phyloP scores from a whole-genome alignment of 2,329 filamentous ascomycete species.

The Paecilomyces sp. region DNA sequence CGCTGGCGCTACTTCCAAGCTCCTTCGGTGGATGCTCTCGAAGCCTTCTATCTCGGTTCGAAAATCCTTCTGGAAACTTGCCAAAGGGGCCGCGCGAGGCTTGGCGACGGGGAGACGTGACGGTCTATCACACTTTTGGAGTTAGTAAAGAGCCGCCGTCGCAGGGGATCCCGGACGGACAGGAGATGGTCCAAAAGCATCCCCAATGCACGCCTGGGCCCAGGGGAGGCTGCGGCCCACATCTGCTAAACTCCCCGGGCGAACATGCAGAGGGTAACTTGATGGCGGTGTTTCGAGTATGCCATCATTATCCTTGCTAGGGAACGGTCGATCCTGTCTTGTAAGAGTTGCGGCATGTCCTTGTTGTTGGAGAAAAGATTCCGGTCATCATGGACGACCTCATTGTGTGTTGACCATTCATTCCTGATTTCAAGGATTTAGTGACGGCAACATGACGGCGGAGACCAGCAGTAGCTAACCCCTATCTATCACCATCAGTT shows the following conservation, averaged over 20 bases:
- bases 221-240: neutral
- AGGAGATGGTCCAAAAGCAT: neutral
- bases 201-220: neutral
- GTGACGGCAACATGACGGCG: neutral
- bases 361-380: neutral
- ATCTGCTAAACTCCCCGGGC: neutral
- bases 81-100: neutral
- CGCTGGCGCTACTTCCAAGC: neutral
- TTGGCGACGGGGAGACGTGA: neutral
- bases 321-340: neutral
- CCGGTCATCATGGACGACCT: neutral
- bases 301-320: neutral
- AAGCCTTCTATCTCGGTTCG: neutral
- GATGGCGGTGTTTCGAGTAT: neutral
- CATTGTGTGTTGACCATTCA: neutral
- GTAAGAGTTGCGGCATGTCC: neutral
- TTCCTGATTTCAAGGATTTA: neutral
- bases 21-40: neutral
- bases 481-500: neutral
- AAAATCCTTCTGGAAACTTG: neutral
- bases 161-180: neutral
- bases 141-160: neutral
- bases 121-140: neutral
- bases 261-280: neutral
- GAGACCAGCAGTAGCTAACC: neutral